Base-by-base conservation (phyloP, 2,329 filamentous ascomycete genomes). In the Xylogone sp. region DNA sequence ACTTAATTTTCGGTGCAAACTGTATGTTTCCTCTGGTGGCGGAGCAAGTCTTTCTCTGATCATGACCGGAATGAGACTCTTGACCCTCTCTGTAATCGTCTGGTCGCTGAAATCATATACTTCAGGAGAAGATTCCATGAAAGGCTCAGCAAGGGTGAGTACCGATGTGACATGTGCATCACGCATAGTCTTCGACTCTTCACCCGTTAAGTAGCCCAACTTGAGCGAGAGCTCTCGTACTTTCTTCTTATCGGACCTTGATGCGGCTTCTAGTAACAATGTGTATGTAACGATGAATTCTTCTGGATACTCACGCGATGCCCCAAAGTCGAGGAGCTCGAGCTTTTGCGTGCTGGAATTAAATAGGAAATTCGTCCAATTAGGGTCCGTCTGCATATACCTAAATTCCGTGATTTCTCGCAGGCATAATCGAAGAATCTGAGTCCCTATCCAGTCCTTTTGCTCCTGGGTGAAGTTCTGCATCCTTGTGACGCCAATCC, bases 341-440 rank as follows among this genome's bases (percentile, higher is more conserved):
- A 99, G 84, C 64, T 84, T 87, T 61, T 83, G 75, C 3, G 78
- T 83, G 19, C 74, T 62, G 1, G 83, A 75, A 62, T 97, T 94
- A 76, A 90, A 99, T 19, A 97, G 78, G 69, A 99, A 99, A 71
- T 99, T 99, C 29, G 93, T 97, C 94, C 94, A 99, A 75, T 99
- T 99, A 42, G 94, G 94, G 66, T 99, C 94, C 4, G 94, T 99
- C 73, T 99, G 94, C 94, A 99, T 99, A 74, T 96, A 97, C 54
- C 79, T 85, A 81, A 97, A 97, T 70, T 96, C 90, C 57, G 86
- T 86, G 61, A 97, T 93, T 72, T 97, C 94, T 53, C 92, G 86
- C 39, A 97, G 79, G 66, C 91, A 97, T 10, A 99, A 84, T 3
- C 91, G 88, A 48, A 97, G 80, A 58, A 97, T 89, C 63, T 97